These are phyloP conservation scores for Saccharomyces cerevisiae DNA, from an alignment of 805 yeast genomes.

Conservation along the genomic window DNA sequence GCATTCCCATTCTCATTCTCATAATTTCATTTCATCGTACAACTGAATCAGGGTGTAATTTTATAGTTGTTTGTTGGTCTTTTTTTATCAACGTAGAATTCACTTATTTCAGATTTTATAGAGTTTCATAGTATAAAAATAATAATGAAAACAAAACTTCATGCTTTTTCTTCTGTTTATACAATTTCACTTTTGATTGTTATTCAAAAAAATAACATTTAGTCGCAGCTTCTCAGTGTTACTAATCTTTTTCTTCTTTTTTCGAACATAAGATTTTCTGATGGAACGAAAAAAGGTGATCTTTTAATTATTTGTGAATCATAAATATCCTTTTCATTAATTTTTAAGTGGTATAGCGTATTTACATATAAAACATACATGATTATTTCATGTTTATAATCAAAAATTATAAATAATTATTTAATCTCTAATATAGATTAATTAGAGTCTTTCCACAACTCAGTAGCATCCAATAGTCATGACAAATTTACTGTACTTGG, in stretches of 20 bases:
- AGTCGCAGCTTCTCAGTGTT: background rate
- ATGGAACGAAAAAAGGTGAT: too few relatives aligned
- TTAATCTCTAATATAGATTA: too few relatives aligned
- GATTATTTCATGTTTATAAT: too few relatives aligned
- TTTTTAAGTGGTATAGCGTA: too few relatives aligned
- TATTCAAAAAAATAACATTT: background rate
- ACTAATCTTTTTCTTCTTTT: too few relatives aligned
- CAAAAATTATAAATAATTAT: too few relatives aligned
- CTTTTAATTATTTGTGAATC: too few relatives aligned
- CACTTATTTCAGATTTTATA: background rate
- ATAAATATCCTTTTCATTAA: too few relatives aligned
- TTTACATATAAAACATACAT: too few relatives aligned
- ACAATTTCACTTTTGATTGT: background rate
- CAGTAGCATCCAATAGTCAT: background rate
- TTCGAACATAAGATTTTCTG: too few relatives aligned
- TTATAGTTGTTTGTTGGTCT: background rate
- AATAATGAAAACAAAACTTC: background rate
- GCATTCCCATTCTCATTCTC: background rate
- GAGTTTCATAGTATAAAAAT: background rate
- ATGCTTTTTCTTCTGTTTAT: background rate
- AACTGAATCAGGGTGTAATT: background rate
- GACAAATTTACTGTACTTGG: background rate
- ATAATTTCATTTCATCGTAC: background rate
- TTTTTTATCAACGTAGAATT: background rate
- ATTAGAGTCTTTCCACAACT: background rate